Conservation (phyloP, 2,329 filamentous ascomycete genomes). For the Phaeosphaeria sp. region DNA sequence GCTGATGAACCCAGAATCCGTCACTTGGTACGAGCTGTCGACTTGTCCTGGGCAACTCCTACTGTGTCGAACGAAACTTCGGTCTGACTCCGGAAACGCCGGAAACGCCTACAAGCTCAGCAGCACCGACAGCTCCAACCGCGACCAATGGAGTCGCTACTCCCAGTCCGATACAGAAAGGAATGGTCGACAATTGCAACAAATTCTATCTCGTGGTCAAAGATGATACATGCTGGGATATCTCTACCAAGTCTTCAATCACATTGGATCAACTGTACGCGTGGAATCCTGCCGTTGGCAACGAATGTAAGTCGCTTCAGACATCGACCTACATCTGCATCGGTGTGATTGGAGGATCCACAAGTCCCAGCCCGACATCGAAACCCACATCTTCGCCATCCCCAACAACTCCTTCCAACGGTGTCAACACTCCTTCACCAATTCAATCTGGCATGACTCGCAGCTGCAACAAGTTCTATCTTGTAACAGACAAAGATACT, state of each 20-base stretch:
- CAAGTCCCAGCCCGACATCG: not conserved
- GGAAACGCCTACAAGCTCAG: not conserved
- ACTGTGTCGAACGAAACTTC: not conserved
- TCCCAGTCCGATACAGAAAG: slow-evolving; percentile 4
- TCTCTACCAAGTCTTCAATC: not conserved
- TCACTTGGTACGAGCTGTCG: not conserved
- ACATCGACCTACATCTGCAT: not conserved
- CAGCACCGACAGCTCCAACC: not conserved
- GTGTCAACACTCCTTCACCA: slow-evolving; percentile 8
- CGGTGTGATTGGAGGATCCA: not conserved
- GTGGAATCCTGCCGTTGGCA: not conserved
- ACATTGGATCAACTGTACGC: not conserved
- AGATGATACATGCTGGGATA: slow-evolving; percentile 2
- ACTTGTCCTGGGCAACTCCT: not conserved
- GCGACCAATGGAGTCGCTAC: slow-evolving; percentile 12
- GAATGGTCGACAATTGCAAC: slow-evolving; percentile 11
- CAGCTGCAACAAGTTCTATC: slow-evolving; percentile 18
- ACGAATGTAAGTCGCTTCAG: not conserved
- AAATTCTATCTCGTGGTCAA: slow-evolving; percentile 3
- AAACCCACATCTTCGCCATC: not conserved
- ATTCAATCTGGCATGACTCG: slow-evolving; percentile 8
- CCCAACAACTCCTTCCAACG: not conserved
- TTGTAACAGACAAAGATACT: slow-evolving; percentile 5
- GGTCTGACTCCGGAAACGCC: not conserved
- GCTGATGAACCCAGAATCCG: not conserved